Evolutionary conservation across 2,329 filamentous ascomycete species (phyloP).

Genomic region (Fusarium humuli): DNA sequence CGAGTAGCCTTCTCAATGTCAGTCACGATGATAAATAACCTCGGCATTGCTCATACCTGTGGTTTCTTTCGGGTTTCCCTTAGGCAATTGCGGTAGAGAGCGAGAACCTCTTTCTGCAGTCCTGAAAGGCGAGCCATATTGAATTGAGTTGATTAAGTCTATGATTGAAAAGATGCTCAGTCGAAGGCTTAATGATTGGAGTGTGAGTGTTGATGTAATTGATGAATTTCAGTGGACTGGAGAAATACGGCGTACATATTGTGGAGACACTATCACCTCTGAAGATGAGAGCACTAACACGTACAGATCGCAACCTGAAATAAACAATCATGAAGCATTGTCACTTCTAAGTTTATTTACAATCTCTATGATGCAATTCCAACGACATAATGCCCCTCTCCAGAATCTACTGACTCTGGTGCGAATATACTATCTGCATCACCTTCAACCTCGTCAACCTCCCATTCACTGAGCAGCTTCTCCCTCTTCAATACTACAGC

Average conservation of each 20-base stretch:
- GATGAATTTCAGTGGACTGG: constrained; percentile 3
- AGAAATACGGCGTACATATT: constrained; percentile 7
- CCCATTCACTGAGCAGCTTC: constrained; percentile 56
- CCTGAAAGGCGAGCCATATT: constrained; percentile 71
- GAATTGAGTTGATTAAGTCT: not conserved
- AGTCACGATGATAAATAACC: constrained; percentile 7
- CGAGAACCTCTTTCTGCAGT: constrained; percentile 88
- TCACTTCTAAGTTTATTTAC: not conserved
- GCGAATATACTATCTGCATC: constrained; percentile 52
- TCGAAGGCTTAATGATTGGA: not conserved
- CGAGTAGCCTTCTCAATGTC: constrained; percentile 58
- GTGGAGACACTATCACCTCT: constrained; percentile 25
- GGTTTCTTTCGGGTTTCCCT: constrained; percentile 86
- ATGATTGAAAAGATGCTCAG: not conserved
- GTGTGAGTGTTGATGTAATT: constrained; percentile 22
- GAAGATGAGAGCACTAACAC: not conserved
- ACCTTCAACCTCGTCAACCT: constrained; percentile 58
- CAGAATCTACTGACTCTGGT: constrained; percentile 31
- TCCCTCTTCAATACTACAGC: constrained; percentile 59
- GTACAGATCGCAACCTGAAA: not conserved
- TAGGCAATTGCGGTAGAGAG: constrained; percentile 87
- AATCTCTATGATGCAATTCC: not conserved
- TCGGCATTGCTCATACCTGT: constrained; percentile 58
- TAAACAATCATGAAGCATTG: not conserved
- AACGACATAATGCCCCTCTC: constrained; percentile 13